These are phyloP conservation scores for Vicia sativa DNA, from an alignment of 306 rosid genomes.

Conservation along the genomic window DNA sequence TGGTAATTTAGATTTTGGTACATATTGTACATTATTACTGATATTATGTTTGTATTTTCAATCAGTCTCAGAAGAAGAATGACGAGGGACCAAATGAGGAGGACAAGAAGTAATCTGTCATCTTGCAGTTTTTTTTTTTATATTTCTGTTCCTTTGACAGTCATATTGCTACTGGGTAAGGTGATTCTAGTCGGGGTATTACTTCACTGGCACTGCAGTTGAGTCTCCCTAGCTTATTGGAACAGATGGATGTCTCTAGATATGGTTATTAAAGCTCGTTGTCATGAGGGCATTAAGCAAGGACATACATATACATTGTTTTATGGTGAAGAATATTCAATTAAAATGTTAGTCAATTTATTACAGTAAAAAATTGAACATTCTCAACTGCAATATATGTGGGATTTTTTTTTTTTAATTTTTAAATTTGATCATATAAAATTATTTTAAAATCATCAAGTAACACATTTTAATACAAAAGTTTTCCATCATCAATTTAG, in stretches of 20 bases:
- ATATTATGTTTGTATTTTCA: constrained; percentile 34
- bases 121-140: neutral
- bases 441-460: no score
- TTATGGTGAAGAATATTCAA: constrained; percentile 28
- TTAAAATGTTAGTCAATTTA: constrained; percentile 26
- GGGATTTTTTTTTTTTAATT: no score
- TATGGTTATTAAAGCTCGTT: constrained; percentile 22
- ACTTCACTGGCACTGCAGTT: constrained; percentile 16
- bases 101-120: constrained; percentile 51
- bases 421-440: no score
- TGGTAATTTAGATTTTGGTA: constrained; percentile 33
- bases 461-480: no score
- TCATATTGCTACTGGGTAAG: constrained; percentile 23
- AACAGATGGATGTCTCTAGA: constrained; percentile 25
- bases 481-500: no score
- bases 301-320: constrained; percentile 17
- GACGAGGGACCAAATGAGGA: constrained; percentile 74
- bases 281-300: constrained; percentile 7
- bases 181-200: constrained; percentile 32
- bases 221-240: constrained; percentile 29
- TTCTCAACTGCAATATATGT: no score
- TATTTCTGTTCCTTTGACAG: constrained; percentile 30
- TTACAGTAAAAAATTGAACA: neutral
- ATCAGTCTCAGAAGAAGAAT: constrained; percentile 63
- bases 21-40: constrained; percentile 2